Conservation (phyloP, 176 grass and related monocot species). For the Themeda triandra region DNA sequence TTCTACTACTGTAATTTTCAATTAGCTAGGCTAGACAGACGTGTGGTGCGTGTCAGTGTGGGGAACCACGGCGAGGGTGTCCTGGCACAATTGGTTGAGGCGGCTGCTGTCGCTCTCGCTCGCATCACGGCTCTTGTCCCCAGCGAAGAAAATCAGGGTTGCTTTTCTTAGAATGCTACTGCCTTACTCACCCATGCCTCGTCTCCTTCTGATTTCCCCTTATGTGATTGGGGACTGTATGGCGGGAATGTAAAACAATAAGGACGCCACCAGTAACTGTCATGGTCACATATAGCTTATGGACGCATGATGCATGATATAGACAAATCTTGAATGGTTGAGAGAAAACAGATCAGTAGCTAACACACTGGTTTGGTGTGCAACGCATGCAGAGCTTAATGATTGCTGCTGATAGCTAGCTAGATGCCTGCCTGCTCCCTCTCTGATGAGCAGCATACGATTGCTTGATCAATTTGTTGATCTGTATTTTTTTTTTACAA, state of each 20-base stretch:
- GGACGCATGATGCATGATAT: slow-evolving; percentile 20
- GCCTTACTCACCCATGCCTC: not conserved
- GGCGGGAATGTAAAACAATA: not conserved
- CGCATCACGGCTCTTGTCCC: slow-evolving; percentile 37
- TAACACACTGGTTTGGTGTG: not conserved
- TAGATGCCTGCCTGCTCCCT: slow-evolving; percentile 11
- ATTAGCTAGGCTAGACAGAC: not conserved
- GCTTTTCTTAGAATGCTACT: slow-evolving; percentile 43
- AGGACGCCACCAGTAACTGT: slow-evolving; percentile 27
- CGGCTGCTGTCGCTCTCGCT: slow-evolving; percentile 35
- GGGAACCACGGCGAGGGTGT: slow-evolving; percentile 24
- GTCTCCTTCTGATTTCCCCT: not conserved
- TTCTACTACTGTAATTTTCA: not conserved
- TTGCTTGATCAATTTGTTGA: not conserved
- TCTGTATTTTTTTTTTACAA: no score
- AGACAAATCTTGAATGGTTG: slow-evolving; percentile 24
- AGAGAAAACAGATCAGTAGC: not conserved
- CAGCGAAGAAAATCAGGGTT: slow-evolving; percentile 45
- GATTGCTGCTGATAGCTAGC: slow-evolving; percentile 33
- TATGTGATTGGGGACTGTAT: slow-evolving; percentile 15
- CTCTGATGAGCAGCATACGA: not conserved
- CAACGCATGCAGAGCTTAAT: slow-evolving; percentile 32
- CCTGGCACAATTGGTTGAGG: slow-evolving; percentile 18
- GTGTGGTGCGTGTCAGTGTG: slow-evolving; percentile 30
- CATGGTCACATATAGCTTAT: slow-evolving; percentile 20